Evolutionary conservation across 2,329 filamentous ascomycete species (phyloP).

Genomic region (Colletotrichum filicis): DNA sequence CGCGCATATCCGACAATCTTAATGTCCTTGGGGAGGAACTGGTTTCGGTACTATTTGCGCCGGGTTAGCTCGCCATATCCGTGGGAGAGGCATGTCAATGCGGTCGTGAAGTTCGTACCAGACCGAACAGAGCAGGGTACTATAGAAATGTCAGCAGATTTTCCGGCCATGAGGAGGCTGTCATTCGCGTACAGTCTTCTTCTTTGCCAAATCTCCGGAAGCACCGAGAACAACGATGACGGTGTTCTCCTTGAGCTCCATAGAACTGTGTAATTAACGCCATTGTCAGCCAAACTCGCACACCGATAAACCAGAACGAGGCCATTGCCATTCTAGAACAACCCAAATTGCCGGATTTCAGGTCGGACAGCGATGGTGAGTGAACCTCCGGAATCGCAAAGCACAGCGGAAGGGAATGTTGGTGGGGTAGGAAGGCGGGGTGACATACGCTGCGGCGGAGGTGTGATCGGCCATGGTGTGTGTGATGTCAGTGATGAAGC

Average conservation of each 20-base stretch:
- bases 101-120: constrained; percentile 72
- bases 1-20: constrained; percentile 98
- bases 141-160: constrained; percentile 53
- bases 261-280: constrained; percentile 64
- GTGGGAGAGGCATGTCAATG: neutral
- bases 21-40: constrained; percentile 97
- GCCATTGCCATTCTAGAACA: constrained; percentile 9
- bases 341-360: neutral
- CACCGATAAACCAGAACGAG: neutral
- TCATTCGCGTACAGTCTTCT: constrained; percentile 83
- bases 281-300: constrained; percentile 21
- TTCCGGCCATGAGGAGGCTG: neutral
- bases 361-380: constrained; percentile 4
- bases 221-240: constrained; percentile 96
- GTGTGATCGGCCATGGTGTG: constrained; percentile 38
- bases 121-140: constrained; percentile 97
- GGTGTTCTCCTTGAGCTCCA: constrained; percentile 99
- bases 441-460: constrained; percentile 39
- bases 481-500: constrained; percentile 16
- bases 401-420: constrained; percentile 11
- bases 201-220: constrained; percentile 97
- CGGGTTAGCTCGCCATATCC: constrained; percentile 20
- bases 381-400: constrained; percentile 9
- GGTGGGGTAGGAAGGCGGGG: constrained; percentile 35
- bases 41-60: constrained; percentile 85